Base-by-base conservation (phyloP, 2,329 filamentous ascomycete species). In the Intubia oerlemansii region DNA sequence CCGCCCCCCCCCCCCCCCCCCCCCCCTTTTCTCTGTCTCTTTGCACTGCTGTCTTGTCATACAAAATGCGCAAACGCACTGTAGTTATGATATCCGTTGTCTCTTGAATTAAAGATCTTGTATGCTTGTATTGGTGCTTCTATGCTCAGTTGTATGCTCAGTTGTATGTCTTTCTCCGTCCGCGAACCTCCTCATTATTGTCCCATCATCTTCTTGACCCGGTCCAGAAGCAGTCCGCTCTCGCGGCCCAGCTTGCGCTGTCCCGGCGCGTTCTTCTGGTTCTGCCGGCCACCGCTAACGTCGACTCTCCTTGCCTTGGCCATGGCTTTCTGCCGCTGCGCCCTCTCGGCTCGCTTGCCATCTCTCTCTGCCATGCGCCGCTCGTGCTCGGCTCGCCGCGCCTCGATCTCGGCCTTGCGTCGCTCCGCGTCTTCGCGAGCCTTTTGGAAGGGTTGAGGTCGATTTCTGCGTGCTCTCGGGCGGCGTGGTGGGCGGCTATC, bases 191-290 rank as follows among this genome's bases (percentile, higher is more conserved):
- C 9, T 11, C 9, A 8, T 27, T 30, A 38, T 17, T 53, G 44
- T 3, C 56, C 60, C 36, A 88, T 64, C 49, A 90, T 56, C 45
- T 59, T 70, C 57, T 74, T 73, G 19, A 85, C 74, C 51, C 73
- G 79, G 42, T 81, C 75, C 32, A 92, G 53, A 41, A 92, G 42
- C 21, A 85, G 59, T 19, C 62, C 63, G 41, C 81, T 84, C 56
- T 91, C 81, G 35, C 79, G 62, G 2, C 82, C 82, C 27, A 92
- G 49, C 52, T 80, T 84, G 48, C 75, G 65, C 19, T n/a, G 19
- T n/a, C n/a, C n/a, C n/a, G 19, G 8, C 19, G 19, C n/a, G 8
- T 21, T 8, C 52, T 77, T 72, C 9, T 27, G 27, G 20, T 27
- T 32, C 24, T 31, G 21, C 9, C 30, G 17, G 13, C 22, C 27